Evolutionary conservation across 1,284 basidiomycete genomes (phyloP).

Genomic region (Trametes hirsuta): DNA sequence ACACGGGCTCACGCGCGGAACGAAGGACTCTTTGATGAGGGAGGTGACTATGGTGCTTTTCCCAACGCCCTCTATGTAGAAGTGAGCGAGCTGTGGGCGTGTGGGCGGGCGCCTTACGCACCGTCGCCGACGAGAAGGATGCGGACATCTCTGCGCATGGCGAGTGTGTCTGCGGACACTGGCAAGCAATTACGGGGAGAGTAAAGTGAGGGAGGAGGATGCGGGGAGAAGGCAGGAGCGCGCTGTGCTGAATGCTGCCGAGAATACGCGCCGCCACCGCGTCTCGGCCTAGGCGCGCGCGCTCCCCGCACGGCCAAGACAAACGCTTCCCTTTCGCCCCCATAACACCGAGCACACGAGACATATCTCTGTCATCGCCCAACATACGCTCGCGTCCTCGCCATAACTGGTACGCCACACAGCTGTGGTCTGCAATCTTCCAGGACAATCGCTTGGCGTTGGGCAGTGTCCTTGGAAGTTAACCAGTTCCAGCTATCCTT

Average conservation of each 20-base stretch:
- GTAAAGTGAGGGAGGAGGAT: constrained; percentile 7
- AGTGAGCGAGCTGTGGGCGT: not conserved
- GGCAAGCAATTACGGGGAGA: constrained; percentile 6
- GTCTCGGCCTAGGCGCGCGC: constrained; percentile 1
- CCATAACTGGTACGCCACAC: not conserved
- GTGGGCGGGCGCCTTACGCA: constrained; percentile 40
- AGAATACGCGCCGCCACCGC: constrained; percentile 8
- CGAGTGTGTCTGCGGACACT: constrained; percentile 14
- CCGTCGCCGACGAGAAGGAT: constrained; percentile 95
- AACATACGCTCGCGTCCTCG: not conserved
- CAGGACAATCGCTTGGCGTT: not conserved
- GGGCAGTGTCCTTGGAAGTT: no score
- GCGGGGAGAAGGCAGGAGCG: not conserved
- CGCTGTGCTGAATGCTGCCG: not conserved
- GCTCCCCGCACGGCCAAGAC: not conserved
- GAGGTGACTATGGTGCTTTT: constrained; percentile 96
- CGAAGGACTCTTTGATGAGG: constrained; percentile 93
- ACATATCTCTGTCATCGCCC: not conserved
- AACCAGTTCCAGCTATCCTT: not conserved
- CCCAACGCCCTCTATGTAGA: constrained; percentile 81
- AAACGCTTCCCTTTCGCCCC: constrained; percentile 19
- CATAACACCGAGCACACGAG: constrained; percentile 12
- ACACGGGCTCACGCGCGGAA: constrained; percentile 71
- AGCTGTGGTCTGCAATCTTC: not conserved
- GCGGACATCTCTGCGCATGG: constrained; percentile 87